A percentile compares a stretch with the other conserved stretches of the same genome.
phyloP scores from a whole-genome alignment of 2,329 filamentous ascomycete species.

The Calonectria hongkongensis region DNA sequence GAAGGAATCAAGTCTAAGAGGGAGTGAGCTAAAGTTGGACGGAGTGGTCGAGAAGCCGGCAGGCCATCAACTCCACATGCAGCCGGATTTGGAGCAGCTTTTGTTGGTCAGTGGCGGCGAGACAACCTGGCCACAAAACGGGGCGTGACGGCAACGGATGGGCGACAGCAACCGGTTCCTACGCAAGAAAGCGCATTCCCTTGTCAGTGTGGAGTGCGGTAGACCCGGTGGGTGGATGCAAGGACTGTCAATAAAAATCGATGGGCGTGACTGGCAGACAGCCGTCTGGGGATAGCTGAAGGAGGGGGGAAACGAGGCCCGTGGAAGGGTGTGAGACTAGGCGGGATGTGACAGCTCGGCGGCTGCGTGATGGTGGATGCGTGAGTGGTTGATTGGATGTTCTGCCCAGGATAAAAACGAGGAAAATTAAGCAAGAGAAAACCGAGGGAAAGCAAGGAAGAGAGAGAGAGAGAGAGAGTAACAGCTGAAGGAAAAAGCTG shows the following conservation, averaged over 20 bases:
- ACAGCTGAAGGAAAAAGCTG: slow-evolving; percentile 4
- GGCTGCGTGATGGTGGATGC: slow-evolving; percentile 20
- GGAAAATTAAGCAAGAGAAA: too few species aligned
- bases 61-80: slow-evolving; percentile 39
- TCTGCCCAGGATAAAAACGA: background rate
- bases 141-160: slow-evolving; percentile 32
- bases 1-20: slow-evolving; percentile 9
- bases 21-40: slow-evolving; percentile 18
- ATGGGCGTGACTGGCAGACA: slow-evolving; percentile 13
- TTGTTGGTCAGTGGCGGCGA: slow-evolving; percentile 45
- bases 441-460: background rate
- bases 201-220: slow-evolving; percentile 15
- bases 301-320: slow-evolving; percentile 12
- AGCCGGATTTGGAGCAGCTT: slow-evolving; percentile 51
- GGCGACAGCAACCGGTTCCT: slow-evolving; percentile 30
- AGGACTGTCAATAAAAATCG: slow-evolving; percentile 10
- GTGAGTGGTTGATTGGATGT: slow-evolving; percentile 17
- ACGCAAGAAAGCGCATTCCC: slow-evolving; percentile 33
- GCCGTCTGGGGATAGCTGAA: slow-evolving; percentile 25
- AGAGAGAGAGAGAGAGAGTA: background rate
- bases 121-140: slow-evolving; percentile 42
- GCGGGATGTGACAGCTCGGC: slow-evolving; percentile 15
- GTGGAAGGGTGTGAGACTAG: slow-evolving; percentile 12
- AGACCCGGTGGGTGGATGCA: slow-evolving; percentile 31
- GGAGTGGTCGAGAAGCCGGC: slow-evolving; percentile 20